Evolutionary conservation across 1,284 basidiomycete species (phyloP).

Genomic region (Cutaneotrichosporon daszewskae): DNA sequence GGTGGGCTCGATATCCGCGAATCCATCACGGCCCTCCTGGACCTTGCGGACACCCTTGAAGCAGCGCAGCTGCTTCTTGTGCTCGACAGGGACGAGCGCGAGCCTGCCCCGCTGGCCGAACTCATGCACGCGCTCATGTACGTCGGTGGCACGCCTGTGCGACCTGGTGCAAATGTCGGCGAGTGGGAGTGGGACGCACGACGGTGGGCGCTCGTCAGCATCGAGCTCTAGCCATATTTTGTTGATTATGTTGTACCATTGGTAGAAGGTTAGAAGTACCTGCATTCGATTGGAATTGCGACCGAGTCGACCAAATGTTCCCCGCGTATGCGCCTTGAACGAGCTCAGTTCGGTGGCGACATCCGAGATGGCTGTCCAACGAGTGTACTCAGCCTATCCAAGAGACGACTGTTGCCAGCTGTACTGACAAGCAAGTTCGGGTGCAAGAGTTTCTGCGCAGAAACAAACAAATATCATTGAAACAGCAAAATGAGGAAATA

Average conservation of each 20-base stretch:
- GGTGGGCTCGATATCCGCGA: conserved; percentile 44
- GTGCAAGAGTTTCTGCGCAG: no score
- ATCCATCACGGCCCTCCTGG: conserved; percentile 42
- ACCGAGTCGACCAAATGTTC: no score
- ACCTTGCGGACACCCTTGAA: conserved; percentile 42
- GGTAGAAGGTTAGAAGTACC: neutral
- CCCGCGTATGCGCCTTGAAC: no score
- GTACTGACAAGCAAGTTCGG: no score
- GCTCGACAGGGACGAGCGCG: conserved; percentile 38
- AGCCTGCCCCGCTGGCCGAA: conserved; percentile 36
- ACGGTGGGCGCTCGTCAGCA: conserved; percentile 45
- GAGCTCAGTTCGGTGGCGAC: no score
- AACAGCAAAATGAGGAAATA: no score
- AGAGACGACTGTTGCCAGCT: no score
- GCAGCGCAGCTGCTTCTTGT: conserved; percentile 39
- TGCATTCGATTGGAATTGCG: no score
- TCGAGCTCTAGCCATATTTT: conserved; percentile 34
- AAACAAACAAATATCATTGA: no score
- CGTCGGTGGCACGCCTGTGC: conserved; percentile 41
- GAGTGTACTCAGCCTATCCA: no score
- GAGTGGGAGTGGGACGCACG: conserved; percentile 43
- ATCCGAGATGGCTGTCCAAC: no score
- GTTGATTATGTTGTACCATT: neutral
- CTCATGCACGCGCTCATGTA: conserved; percentile 46
- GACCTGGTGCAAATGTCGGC: conserved; percentile 32